These are phyloP conservation scores for Metschnikowia sp. DNA, from an alignment of 805 yeast genomes.

Conservation along the genomic window DNA sequence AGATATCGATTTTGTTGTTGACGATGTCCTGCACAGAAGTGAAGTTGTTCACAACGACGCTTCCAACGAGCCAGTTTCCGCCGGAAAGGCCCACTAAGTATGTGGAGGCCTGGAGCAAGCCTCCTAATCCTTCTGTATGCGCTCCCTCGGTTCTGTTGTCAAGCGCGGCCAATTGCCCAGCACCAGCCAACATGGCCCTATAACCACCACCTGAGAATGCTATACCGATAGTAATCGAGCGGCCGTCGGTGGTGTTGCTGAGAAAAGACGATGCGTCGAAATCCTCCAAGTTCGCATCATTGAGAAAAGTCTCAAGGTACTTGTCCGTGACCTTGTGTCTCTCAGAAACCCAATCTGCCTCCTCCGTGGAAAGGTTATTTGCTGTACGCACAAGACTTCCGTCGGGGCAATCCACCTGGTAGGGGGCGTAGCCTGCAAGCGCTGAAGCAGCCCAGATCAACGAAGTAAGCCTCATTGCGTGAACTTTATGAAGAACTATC, in stretches of 20 bases:
- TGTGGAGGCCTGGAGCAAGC: conserved; percentile 19
- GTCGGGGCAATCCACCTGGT: conserved; percentile 14
- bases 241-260: conserved; percentile 28
- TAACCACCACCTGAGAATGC: conserved; percentile 87
- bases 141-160: conserved; percentile 60
- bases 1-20: conserved; percentile 23
- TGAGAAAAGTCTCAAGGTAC: conserved; percentile 44
- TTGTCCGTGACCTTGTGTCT: conserved; percentile 40
- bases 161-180: conserved; percentile 76
- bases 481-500: no score
- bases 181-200: conserved; percentile 84
- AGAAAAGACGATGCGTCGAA: conserved; percentile 45
- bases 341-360: conserved; percentile 15
- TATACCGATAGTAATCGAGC: conserved; percentile 48
- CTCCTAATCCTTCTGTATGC: conserved; percentile 19
- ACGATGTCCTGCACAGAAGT: conserved; percentile 43
- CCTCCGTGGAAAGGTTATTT: conserved; percentile 8
- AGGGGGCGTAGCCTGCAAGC: conserved; percentile 20
- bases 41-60: conserved; percentile 61
- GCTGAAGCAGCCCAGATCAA: conserved; percentile 13
- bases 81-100: conserved; percentile 26
- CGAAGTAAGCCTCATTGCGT: conserved; percentile 7
- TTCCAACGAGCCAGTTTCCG: conserved; percentile 61
- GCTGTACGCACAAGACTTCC: conserved; percentile 15
- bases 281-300: conserved; percentile 44